Conservation (phyloP, 768 basidiomycete genomes). For the Suillus clintonianus region DNA sequence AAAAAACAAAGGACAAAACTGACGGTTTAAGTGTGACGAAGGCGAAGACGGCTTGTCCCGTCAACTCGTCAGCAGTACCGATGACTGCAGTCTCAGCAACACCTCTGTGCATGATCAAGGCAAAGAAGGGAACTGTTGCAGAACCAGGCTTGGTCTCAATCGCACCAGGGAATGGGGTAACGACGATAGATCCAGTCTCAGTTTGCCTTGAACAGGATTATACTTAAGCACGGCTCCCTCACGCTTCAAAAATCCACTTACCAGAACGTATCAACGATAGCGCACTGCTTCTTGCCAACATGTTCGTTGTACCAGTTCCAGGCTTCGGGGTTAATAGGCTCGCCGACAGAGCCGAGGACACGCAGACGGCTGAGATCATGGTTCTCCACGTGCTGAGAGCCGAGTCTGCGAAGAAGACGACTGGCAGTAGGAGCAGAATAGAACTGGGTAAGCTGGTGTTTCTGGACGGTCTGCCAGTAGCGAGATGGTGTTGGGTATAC, state of each 20-base stretch:
- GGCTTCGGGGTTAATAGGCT: constrained; percentile 98
- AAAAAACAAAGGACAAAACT: constrained; percentile 31
- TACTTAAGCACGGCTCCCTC: neutral
- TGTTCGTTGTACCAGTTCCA: constrained; percentile 99
- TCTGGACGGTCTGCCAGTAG: constrained; percentile 96
- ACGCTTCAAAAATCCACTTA: constrained; percentile 24
- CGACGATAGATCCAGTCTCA: constrained; percentile 93
- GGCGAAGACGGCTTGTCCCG: constrained; percentile 91
- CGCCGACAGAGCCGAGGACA: constrained; percentile 91
- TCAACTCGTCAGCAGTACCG: constrained; percentile 83
- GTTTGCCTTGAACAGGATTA: constrained; percentile 70
- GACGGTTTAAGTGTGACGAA: constrained; percentile 95
- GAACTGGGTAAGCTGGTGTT: constrained; percentile 93
- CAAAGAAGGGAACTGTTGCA: constrained; percentile 98
- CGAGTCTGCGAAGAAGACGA: constrained; percentile 83
- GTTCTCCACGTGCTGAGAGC: constrained; percentile 80
- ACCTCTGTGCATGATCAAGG: constrained; percentile 90
- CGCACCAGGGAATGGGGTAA: constrained; percentile 95
- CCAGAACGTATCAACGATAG: constrained; percentile 94
- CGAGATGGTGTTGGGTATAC: constrained; percentile 95
- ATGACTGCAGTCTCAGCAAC: constrained; percentile 97
- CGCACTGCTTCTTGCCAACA: constrained; percentile 85
- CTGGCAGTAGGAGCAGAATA: constrained; percentile 96
- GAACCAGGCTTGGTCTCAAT: constrained; percentile 95
- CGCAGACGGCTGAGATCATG: constrained; percentile 83